These are phyloP conservation scores for Leccinum colubrinum DNA, from an alignment of 1,284 basidiomycete genomes.

Conservation along the genomic window DNA sequence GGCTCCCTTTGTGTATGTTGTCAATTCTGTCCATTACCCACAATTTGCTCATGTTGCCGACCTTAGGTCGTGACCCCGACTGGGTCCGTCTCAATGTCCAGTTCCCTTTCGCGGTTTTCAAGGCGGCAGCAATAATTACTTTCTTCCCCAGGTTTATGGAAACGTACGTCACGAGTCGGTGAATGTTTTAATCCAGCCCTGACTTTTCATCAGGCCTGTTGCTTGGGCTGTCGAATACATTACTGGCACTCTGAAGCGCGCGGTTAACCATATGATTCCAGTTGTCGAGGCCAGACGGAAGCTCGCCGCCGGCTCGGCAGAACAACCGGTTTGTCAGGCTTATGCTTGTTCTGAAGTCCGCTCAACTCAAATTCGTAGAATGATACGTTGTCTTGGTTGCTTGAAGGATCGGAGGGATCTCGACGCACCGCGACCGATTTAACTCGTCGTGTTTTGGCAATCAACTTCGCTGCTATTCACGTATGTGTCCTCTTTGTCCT, in stretches of 20 bases:
- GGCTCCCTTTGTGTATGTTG: constrained; percentile 38
- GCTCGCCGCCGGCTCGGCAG: no score
- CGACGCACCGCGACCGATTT: constrained; percentile 31
- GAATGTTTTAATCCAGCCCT: neutral
- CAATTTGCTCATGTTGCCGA: neutral
- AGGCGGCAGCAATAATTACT: constrained; percentile 29
- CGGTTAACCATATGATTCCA: constrained; percentile 31
- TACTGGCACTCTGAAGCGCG: constrained; percentile 6
- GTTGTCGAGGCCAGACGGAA: constrained; percentile 36
- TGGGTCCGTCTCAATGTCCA: constrained; percentile 35
- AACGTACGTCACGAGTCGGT: constrained; percentile 29
- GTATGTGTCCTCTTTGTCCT: constrained; percentile 5
- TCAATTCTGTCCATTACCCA: neutral
- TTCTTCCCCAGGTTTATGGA: constrained; percentile 39
- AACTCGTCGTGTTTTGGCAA: constrained; percentile 31
- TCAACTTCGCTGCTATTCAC: constrained; percentile 45
- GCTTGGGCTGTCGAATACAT: constrained; percentile 6
- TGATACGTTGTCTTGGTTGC: constrained; percentile 44
- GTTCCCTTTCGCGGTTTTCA: constrained; percentile 36
- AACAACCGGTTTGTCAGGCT: constrained; percentile 21
- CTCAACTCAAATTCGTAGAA: constrained; percentile 27
- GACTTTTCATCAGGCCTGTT: constrained; percentile 4
- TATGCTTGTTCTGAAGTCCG: neutral
- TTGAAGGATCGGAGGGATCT: constrained; percentile 36
- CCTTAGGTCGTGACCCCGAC: constrained; percentile 38